Base-by-base conservation (phyloP, 257 asterid genomes). In the Plantago elongata region DNA sequence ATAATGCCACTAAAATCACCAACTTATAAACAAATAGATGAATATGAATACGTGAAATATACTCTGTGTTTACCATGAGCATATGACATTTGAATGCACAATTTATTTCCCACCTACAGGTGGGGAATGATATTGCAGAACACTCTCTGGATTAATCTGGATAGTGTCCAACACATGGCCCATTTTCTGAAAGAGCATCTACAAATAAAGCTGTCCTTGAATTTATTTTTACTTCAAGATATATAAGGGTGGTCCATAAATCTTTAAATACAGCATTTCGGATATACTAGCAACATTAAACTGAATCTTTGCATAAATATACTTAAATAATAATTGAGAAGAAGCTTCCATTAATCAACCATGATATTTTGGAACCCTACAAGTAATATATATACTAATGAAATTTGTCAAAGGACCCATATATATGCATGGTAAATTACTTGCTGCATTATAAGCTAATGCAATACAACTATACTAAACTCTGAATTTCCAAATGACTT, bases 71-170 rank as follows among this genome's bases (percentile, higher is more conserved):
- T 34, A 34, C 5, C 40, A 1, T 7, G 8, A 34, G 40, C 40
- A 45, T 27, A 45, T 54, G 29, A 54, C 46, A 55, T 29, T 29
- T 13, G 30, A 64, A 27, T 51, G 40, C 49, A 37, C 7, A 38
- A 9, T 38, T 59, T 22, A 30, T 48, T 57, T 16, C 37, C 9
- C 57, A 9, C 34, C 56, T 59, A 18, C 34, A 46, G 68, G 68
- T 67, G 74, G 69, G 60, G 60, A 44, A 48, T 75, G 77, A 75
- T 71, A 52, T 46, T 57, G 67, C 66, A 66, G 57, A 74, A 61
- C 75, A 74, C 71, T 43, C 65, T 5, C 5, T 58, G 14, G 46
- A 9, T 3, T 17, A 62, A 49, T 14, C 42, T 11, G 15, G 18
- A 42, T 37, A 16, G 57, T 62, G 48, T 48, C 58, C 46, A 10